Evolutionary conservation across 768 basidiomycete species (phyloP).

Genomic region (Suillus variegatus): DNA sequence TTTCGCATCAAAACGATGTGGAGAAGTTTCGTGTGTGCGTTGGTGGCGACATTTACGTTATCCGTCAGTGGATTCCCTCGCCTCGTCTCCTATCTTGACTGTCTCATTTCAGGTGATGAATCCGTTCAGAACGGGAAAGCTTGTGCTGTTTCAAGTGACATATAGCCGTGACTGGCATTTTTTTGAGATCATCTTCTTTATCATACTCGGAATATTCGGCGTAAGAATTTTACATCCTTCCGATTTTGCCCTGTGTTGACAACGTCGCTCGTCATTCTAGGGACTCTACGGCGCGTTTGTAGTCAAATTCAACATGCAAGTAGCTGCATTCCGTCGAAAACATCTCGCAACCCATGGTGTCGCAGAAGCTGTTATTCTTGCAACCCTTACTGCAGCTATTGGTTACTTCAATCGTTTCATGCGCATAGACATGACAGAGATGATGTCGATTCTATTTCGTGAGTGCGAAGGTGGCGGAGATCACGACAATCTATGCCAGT

Average conservation of each 20-base stretch:
- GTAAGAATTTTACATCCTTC: constrained; percentile 43
- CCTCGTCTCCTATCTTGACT: constrained; percentile 17
- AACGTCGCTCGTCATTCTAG: constrained; percentile 39
- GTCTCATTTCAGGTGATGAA: constrained; percentile 79
- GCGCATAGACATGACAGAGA: constrained; percentile 97
- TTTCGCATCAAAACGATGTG: constrained; percentile 99
- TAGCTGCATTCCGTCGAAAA: constrained; percentile 92
- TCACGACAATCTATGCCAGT: constrained; percentile 95
- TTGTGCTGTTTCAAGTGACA: constrained; percentile 97
- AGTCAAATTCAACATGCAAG: constrained; percentile 95
- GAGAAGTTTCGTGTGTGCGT: constrained; percentile 95
- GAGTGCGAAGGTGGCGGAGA: constrained; percentile 95
- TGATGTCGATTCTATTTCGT: constrained; percentile 90
- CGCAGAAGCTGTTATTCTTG: constrained; percentile 85
- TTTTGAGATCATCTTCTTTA: constrained; percentile 96
- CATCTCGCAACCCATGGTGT: constrained; percentile 83
- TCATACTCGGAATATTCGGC: constrained; percentile 94
- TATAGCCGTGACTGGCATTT: constrained; percentile 99
- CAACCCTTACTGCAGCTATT: constrained; percentile 85
- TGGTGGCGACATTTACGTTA: constrained; percentile 94
- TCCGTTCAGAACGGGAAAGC: constrained; percentile 95
- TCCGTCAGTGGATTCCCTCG: constrained; percentile 61
- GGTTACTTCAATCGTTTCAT: constrained; percentile 95
- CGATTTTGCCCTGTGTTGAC: constrained; percentile 10
- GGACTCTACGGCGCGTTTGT: constrained; percentile 97